Conservation (phyloP, 2,329 filamentous ascomycete species). For the Botrytis tulipae region DNA sequence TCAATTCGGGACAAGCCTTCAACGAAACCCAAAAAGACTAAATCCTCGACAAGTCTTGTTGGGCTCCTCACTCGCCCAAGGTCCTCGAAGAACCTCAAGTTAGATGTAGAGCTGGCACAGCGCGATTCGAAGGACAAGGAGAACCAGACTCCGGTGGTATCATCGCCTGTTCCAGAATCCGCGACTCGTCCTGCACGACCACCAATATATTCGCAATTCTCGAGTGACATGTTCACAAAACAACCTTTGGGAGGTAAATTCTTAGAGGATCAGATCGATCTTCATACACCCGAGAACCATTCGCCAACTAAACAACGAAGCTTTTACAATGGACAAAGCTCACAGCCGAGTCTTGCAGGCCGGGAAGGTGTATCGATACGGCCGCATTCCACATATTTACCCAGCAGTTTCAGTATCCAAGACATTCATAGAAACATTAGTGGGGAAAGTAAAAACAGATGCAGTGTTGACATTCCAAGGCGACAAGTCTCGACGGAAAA, state of each 20-base stretch:
- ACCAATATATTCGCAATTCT: conserved; percentile 81
- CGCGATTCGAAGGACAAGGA: conserved; percentile 70
- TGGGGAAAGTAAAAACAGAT: conserved; percentile 29
- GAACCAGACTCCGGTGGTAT: conserved; percentile 62
- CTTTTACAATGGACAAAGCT: conserved; percentile 32
- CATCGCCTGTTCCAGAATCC: conserved; percentile 44
- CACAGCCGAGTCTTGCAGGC: conserved; percentile 32
- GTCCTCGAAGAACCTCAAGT: conserved; percentile 66
- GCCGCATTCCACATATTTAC: conserved; percentile 38
- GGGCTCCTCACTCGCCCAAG: conserved; percentile 72
- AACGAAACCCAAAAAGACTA: conserved; percentile 61
- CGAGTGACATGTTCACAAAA: conserved; percentile 41
- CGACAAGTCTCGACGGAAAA: conserved; percentile 29
- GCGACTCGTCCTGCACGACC: conserved; percentile 49
- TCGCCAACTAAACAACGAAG: conserved; percentile 37
- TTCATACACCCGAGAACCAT: conserved; percentile 38
- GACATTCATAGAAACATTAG: conserved; percentile 37
- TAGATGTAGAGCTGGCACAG: conserved; percentile 50
- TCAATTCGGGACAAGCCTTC: conserved; percentile 60
- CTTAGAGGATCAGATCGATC: conserved; percentile 39
- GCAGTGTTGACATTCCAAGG: conserved; percentile 33
- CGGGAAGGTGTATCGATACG: conserved; percentile 31
- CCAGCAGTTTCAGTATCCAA: conserved; percentile 38
- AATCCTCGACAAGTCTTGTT: conserved; percentile 74
- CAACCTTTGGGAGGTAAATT: conserved; percentile 43